Percentiles rank a stretch among this genome's conserved stretches.
phyloP scores from a whole-genome alignment of 2,329 filamentous ascomycete genomes.

The Diaporthe citriasiana region DNA sequence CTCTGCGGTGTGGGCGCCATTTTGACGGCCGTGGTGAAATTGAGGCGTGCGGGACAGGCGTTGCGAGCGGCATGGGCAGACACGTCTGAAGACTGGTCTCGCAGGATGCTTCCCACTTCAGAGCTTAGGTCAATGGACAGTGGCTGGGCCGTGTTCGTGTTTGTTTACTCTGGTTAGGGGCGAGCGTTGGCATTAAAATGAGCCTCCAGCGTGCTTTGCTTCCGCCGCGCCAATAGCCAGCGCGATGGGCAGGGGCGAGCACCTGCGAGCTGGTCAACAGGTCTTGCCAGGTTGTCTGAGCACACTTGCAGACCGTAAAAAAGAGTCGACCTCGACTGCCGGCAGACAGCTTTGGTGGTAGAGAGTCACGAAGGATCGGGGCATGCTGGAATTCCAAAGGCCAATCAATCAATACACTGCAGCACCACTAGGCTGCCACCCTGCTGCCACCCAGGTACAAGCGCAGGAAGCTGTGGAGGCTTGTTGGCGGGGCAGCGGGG shows the following conservation, averaged over 20 bases:
- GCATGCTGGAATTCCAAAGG: constrained; percentile 16
- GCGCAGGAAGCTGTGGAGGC: constrained; percentile 11
- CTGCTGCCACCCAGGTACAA: constrained; percentile 9
- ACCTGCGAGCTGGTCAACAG: not conserved
- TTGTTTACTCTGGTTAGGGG: constrained; percentile 3
- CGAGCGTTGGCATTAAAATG: constrained; percentile 6
- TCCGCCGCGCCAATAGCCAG: constrained; percentile 9
- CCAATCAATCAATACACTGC: constrained; percentile 10
- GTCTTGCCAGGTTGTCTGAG: not conserved
- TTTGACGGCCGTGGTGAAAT: constrained; percentile 32
- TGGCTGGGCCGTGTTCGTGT: constrained; percentile 20
- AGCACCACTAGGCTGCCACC: constrained; percentile 14
- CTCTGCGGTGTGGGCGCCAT: constrained; percentile 52
- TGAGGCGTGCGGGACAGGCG: constrained; percentile 25
- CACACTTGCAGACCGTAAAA: constrained; percentile 2
- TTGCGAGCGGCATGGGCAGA: constrained; percentile 10
- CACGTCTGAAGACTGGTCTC: not conserved
- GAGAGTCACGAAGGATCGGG: not conserved
- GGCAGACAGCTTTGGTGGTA: not conserved
- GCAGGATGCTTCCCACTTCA: not conserved
- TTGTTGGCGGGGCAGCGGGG: constrained; percentile 34
- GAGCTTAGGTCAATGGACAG: not conserved
- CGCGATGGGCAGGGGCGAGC: not conserved
- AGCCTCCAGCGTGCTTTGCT: constrained; percentile 11
- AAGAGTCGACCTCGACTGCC: constrained; percentile 9